Evolutionary conservation across 2,329 filamentous ascomycete species (phyloP).

Genomic region (Pseudogymnoascus sp.): DNA sequence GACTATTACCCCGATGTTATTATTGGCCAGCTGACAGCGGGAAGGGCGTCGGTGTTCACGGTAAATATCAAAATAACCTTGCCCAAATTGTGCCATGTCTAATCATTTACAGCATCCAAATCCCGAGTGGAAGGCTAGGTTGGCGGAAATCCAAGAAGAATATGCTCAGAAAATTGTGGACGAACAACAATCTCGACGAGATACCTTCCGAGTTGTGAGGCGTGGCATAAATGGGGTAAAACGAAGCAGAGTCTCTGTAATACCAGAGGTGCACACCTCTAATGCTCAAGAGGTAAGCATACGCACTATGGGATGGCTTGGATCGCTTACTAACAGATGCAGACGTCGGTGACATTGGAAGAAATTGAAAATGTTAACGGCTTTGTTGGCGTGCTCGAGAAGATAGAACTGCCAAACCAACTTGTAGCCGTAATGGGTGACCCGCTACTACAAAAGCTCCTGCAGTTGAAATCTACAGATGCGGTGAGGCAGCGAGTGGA

Average conservation of each 20-base stretch:
- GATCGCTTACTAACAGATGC: slow-evolving; percentile 28
- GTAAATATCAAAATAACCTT: slow-evolving; percentile 27
- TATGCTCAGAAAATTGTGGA: slow-evolving; percentile 43
- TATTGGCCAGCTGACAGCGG: slow-evolving; percentile 58
- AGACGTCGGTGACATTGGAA: slow-evolving; percentile 62
- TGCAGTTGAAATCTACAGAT: slow-evolving; percentile 54
- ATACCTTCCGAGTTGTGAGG: slow-evolving; percentile 58
- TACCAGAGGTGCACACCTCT: slow-evolving; percentile 68
- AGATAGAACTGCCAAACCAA: slow-evolving; percentile 74
- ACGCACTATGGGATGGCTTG: not conserved
- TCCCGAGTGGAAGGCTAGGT: slow-evolving; percentile 61
- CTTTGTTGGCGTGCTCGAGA: slow-evolving; percentile 67
- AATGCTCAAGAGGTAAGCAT: slow-evolving; percentile 56
- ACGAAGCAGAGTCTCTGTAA: slow-evolving; percentile 41
- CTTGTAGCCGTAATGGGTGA: slow-evolving; percentile 70
- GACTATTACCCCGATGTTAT: slow-evolving; percentile 89
- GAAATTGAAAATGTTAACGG: slow-evolving; percentile 66
- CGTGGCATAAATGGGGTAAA: slow-evolving; percentile 39
- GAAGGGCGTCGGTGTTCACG: slow-evolving; percentile 56
- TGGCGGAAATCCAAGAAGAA: slow-evolving; percentile 58
- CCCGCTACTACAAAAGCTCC: slow-evolving; percentile 69
- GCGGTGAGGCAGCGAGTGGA: slow-evolving; percentile 45
- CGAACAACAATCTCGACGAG: slow-evolving; percentile 33
- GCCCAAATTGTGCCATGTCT: slow-evolving; percentile 12
- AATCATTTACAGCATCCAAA: slow-evolving; percentile 57